phyloP scores from a whole-genome alignment of 2,329 filamentous ascomycete species.

The Talaromyces sp. region DNA sequence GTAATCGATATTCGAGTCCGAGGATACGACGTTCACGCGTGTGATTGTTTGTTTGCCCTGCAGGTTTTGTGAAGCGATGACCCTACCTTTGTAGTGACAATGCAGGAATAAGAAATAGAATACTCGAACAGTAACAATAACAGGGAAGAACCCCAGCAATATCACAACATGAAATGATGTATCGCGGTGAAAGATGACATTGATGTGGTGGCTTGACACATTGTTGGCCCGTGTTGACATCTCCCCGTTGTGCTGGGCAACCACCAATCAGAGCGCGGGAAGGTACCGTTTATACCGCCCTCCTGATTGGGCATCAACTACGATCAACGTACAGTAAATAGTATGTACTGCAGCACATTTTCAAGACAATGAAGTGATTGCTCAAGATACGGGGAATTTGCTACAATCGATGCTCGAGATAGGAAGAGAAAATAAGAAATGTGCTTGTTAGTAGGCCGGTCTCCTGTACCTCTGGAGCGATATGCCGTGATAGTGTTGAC shows the following conservation, averaged over 20 bases:
- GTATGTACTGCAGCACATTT: background rate
- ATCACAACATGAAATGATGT: background rate
- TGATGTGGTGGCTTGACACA: background rate
- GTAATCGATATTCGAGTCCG: background rate
- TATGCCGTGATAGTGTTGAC: background rate
- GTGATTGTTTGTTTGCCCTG: background rate
- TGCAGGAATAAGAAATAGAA: background rate
- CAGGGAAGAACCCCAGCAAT: background rate
- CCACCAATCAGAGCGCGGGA: conserved; percentile 1
- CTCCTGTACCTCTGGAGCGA: background rate
- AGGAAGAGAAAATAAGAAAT: background rate
- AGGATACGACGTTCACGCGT: background rate
- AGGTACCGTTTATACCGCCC: background rate
- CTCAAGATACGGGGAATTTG: background rate
- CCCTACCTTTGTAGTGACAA: background rate
- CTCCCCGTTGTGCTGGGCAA: conserved; percentile 4
- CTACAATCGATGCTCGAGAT: background rate
- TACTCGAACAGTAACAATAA: background rate
- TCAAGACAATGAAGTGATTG: background rate
- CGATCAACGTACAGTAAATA: background rate
- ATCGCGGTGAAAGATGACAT: background rate
- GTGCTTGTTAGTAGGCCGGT: background rate
- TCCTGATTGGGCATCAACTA: background rate
- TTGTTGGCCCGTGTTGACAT: background rate
- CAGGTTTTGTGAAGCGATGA: background rate